Base-by-base conservation (phyloP, 192 early-diverging fungal genomes). In the Pilaira anomala region DNA sequence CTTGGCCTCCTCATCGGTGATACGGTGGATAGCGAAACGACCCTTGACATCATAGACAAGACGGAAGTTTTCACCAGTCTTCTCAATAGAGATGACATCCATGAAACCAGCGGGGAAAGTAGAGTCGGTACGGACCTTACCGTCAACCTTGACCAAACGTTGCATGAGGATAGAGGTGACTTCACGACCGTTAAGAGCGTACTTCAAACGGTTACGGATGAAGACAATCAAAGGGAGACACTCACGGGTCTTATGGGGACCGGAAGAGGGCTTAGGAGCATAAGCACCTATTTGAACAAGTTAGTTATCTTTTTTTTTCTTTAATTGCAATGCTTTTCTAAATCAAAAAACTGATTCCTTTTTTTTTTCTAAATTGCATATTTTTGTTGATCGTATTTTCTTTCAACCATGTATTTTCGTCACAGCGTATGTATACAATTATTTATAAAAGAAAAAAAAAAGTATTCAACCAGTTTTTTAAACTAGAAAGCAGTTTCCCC, bases 191-290 rank as follows among this genome's bases (percentile, higher is more conserved):
- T 91, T 99, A 57, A 99, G 82, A 52, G 97, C 97, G 83, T 99
- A 99, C 88, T 96, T 94, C 74, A 99, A 87, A 78, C 96, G 90
- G 89, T 99, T 99, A 67, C 97, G 93, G 79, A 99, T 79, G 88
- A 99, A 99, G 65, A 99, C 84, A 66, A 98, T 80, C 67, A 99
- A 84, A 42, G 96, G 97, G 72, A 99, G 85, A 82, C 93, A 99
- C 84, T 99, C 97, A 71, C 97, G 93, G 73, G 90, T 86, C 92
- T 98, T 99, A 93, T 99, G 96, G 61, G 97, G 97, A 85, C 97
- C 97, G 74, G 94, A 80, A 63, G 90, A 90, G 51, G 95, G 96
- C 83, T 91, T 91, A 67, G 96, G 96, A 62, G 96, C 97, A 74
- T 74, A 74, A 60, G 49, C 45, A 60, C 72, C 72, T 74, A 29